Conservation (phyloP, 2,329 filamentous ascomycete species). For the Talaromyces sp. region DNA sequence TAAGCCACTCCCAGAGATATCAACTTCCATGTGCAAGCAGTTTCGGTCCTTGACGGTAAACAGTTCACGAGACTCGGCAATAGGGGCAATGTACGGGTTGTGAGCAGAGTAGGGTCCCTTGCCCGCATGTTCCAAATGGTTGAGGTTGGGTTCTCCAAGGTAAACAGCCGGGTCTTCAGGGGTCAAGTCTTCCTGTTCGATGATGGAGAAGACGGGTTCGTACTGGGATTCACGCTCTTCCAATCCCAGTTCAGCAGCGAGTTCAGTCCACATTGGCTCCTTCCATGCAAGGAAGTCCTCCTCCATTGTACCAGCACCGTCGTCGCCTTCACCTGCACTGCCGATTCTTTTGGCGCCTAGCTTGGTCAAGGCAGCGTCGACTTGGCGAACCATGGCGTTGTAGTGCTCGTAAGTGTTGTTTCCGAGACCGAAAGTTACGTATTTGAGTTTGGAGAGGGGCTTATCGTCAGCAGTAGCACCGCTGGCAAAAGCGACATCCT, state of each 20-base stretch:
- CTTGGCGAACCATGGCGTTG: constrained; percentile 95
- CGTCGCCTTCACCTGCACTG: constrained; percentile 88
- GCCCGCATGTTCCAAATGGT: constrained; percentile 78
- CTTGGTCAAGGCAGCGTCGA: constrained; percentile 75
- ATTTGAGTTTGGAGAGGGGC: constrained; percentile 79
- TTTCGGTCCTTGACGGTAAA: constrained; percentile 88
- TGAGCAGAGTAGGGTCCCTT: constrained; percentile 94
- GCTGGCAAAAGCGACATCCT: constrained; percentile 78
- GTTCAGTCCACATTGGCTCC: constrained; percentile 93
- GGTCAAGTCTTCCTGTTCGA: constrained; percentile 69
- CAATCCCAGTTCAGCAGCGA: constrained; percentile 77
- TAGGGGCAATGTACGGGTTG: constrained; percentile 94
- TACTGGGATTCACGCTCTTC: constrained; percentile 96
- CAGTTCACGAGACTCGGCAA: constrained; percentile 83
- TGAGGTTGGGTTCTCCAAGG: constrained; percentile 92
- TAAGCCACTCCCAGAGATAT: constrained; percentile 83
- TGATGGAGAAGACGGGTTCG: constrained; percentile 84
- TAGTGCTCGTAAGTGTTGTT: constrained; percentile 99
- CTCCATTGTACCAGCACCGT: constrained; percentile 98
- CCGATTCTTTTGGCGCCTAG: constrained; percentile 83
- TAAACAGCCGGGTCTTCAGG: constrained; percentile 79
- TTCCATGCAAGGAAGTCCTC: constrained; percentile 99
- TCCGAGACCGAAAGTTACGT: constrained; percentile 90
- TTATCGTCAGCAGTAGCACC: constrained; percentile 60
- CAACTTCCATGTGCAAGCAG: constrained; percentile 94